Evolutionary conservation across 164 flowering plant species (phyloP).

Genomic region (Akebia trifoliata): DNA sequence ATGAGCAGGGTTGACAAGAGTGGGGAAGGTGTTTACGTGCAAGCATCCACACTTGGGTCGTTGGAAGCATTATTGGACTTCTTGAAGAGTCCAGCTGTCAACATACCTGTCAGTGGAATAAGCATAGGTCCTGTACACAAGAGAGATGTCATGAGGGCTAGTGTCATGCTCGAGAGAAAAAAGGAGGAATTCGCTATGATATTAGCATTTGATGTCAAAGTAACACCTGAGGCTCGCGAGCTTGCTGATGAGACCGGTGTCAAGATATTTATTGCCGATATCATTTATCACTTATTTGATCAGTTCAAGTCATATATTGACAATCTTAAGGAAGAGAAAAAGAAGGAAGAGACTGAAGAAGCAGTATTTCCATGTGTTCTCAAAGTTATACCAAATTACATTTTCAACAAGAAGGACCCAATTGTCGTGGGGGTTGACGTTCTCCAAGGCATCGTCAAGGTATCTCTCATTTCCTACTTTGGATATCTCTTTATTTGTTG

Average conservation of each 20-base stretch:
- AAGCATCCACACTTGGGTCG: slow-evolving; percentile 98
- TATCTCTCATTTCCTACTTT: slow-evolving; percentile 22
- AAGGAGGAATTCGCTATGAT: slow-evolving; percentile 90
- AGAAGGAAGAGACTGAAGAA: slow-evolving; percentile 86
- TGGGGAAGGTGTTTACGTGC: slow-evolving; percentile 96
- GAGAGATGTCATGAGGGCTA: slow-evolving; percentile 93
- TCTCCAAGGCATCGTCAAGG: slow-evolving; percentile 84
- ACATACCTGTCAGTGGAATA: slow-evolving; percentile 90
- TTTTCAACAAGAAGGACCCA: slow-evolving; percentile 95
- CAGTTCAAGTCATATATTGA: slow-evolving; percentile 93
- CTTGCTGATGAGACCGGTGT: slow-evolving; percentile 92
- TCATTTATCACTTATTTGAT: slow-evolving; percentile 92
- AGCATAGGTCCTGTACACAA: slow-evolving; percentile 97
- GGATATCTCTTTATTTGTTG: background rate
- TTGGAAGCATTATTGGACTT: slow-evolving; percentile 92
- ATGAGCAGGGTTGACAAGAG: slow-evolving; percentile 86
- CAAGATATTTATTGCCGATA: slow-evolving; percentile 86
- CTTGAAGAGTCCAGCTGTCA: slow-evolving; percentile 81
- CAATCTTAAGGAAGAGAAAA: slow-evolving; percentile 88
- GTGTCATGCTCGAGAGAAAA: slow-evolving; percentile 98
- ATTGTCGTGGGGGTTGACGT: slow-evolving; percentile 93
- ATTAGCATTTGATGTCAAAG: slow-evolving; percentile 97
- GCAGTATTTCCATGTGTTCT: slow-evolving; percentile 97
- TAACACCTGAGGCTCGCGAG: slow-evolving; percentile 92
- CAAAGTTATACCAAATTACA: slow-evolving; percentile 70